Evolutionary conservation across 345 rosid species (phyloP).

Genomic region (Salix udensis): DNA sequence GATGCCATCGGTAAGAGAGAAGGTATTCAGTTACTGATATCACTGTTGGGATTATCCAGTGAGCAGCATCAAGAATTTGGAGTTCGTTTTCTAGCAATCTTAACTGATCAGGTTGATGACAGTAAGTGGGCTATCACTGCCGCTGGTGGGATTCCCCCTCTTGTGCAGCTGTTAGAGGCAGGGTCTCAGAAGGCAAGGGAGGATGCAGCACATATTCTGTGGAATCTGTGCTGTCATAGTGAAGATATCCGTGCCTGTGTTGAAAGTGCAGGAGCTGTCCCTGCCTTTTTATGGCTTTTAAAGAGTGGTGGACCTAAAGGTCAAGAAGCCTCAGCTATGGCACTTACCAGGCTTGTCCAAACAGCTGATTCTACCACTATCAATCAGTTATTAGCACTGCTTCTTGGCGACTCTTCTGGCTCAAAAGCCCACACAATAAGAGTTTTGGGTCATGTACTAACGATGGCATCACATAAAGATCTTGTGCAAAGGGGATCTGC

Average conservation of each 20-base stretch:
- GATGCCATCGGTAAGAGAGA: conserved; percentile 76
- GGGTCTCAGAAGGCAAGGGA: conserved; percentile 85
- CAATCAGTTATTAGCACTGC: conserved; percentile 70
- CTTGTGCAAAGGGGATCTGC: conserved; percentile 62
- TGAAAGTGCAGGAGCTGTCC: conserved; percentile 82
- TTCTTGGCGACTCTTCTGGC: conserved; percentile 53
- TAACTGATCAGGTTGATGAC: conserved; percentile 77
- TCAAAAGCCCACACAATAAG: conserved; percentile 59
- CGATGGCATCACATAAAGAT: conserved; percentile 57
- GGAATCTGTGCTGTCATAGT: conserved; percentile 81
- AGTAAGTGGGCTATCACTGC: conserved; percentile 98
- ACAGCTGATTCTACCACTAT: conserved; percentile 80
- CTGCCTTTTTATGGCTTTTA: conserved; percentile 76
- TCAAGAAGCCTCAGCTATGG: conserved; percentile 69
- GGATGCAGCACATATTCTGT: conserved; percentile 67
- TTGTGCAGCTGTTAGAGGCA: conserved; percentile 74
- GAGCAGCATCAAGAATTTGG: conserved; percentile 90
- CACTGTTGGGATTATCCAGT: conserved; percentile 74
- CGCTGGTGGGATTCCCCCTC: conserved; percentile 94
- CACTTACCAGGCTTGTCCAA: conserved; percentile 57
- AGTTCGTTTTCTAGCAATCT: conserved; percentile 62
- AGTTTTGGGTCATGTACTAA: conserved; percentile 79
- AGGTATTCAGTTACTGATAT: conserved; percentile 76
- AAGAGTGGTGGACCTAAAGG: conserved; percentile 64
- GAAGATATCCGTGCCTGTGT: conserved; percentile 87